phyloP scores from a whole-genome alignment of 2,329 filamentous ascomycete genomes.

The Cordyceps fumosorosea region DNA sequence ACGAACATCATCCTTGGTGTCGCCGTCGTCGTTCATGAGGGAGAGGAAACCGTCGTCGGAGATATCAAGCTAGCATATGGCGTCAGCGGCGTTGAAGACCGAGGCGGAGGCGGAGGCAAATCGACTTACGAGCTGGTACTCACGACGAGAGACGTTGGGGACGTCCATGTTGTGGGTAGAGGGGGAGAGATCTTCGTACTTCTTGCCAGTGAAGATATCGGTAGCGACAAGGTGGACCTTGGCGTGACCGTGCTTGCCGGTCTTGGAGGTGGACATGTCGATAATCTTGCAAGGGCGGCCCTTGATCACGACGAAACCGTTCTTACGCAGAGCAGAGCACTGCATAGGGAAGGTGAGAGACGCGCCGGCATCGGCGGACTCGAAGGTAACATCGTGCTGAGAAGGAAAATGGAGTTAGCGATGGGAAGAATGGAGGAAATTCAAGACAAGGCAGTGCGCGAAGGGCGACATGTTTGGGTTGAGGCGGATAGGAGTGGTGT shows the following conservation, averaged over 20 bases:
- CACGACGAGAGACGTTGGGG: constrained; percentile 81
- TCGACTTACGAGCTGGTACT: constrained; percentile 82
- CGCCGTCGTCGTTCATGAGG: constrained; percentile 81
- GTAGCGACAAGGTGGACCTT: constrained; percentile 98
- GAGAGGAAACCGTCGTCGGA: constrained; percentile 91
- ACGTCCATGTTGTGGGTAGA: constrained; percentile 99
- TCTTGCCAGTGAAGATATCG: constrained; percentile 99
- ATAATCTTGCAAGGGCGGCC: constrained; percentile 99
- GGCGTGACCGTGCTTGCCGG: constrained; percentile 99
- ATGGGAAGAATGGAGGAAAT: neutral
- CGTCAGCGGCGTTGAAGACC: neutral
- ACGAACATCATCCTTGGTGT: constrained; percentile 92
- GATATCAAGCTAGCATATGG: constrained; percentile 65
- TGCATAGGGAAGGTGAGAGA: constrained; percentile 95
- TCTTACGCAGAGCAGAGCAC: constrained; percentile 99
- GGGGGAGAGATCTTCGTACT: constrained; percentile 97
- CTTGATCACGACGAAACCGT: constrained; percentile 98
- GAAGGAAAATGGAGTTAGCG: constrained; percentile 15
- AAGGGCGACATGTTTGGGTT: constrained; percentile 1
- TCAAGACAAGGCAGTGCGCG: neutral
- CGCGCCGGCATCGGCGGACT: constrained; percentile 91
- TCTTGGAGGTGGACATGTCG: constrained; percentile 99
- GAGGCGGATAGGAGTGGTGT: neutral
- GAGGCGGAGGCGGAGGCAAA: neutral
- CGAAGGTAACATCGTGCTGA: constrained; percentile 70